Base-by-base conservation (phyloP, 495 filamentous ascomycete species). In the Cenococcum geophilum region DNA sequence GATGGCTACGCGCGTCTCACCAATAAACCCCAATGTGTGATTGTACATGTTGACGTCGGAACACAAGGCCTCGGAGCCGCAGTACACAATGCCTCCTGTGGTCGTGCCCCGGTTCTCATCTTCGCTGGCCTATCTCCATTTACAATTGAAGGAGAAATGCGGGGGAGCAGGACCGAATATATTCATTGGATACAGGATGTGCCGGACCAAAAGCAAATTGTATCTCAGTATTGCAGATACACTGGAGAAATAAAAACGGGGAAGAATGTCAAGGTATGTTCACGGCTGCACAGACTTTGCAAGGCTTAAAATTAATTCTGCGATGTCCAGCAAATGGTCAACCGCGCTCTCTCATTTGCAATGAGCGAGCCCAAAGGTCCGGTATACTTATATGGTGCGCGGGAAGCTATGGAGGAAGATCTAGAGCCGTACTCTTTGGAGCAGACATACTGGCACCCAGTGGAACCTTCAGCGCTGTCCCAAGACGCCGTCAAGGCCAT, bases 161-260 rank as follows among this genome's bases (percentile, higher is more conserved):
- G 89, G 21, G 92, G 92, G 1, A 89, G 84, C 4, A 80, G 92
- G 45, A 96, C 91, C 0, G 92, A 97, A 74, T 97, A 92, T 71
- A 97, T 96, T 68, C 92, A 97, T 70, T 97, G 92, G 89, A 92
- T 96, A 43, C 92, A 97, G 69, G 89, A 97, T 75, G 89, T 97
- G 6, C 92, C 92, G 0, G 91, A 97, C 63, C 92, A 97, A 75
- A 91, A 89, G 71, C 86, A 87, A 71, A 96, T 97, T 61, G 79
- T 97, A 12, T 81, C 81, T 1, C 92, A 97, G 74, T 97, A 97
- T 72, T 97, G 92, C 71, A 83, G 92, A n/a, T 97, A 96, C 71
- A 76, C 86, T 0, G 91, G 79, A 0, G 92, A 97, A 73, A 83
- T 97, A 69, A 96, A 95, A 74, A 88, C 87, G 5, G 92, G 91